Evolutionary conservation across 2,329 filamentous ascomycete genomes (phyloP), one percentile per base, ranked within the genome.

Genomic region (Penicillium sp.): DNA sequence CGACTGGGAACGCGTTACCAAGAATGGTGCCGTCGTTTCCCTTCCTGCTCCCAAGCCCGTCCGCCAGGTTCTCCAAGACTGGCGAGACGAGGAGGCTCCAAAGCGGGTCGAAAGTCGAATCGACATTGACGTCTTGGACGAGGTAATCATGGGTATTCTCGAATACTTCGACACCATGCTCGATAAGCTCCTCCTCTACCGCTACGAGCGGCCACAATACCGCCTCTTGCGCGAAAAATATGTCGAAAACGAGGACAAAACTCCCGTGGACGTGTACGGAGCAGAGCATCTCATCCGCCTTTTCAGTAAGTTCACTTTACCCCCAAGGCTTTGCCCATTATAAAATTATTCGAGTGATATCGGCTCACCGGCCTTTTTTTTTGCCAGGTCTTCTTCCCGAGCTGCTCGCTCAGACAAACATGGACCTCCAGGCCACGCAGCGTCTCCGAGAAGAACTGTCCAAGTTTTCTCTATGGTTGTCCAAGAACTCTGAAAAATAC

Each of bases 1-100:
- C 66, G 93, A 98, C 68, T 98, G 93, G 93, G 93, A 98, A 69
- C 95, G 96, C 61, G 84, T 98, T 52, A 98, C 93, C 48, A 97
- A 96, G 73, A 93, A 94, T 65, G 82, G 89, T 58, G 88, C 91
- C 64, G 82, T 97, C 4, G 88, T 96, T 29, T 84, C 88, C 1
- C 76, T 98, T 12, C 93, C 93, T 0, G 84, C 89, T 40, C 76
- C 78, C 27, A 81, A 85, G 44, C 83, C 91, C 1, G 88, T 93
- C 50, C 82, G 80, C 54, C 74, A 81, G 55, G 88, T 98, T 52
- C 74, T 98, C 12, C 79, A 89, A 42, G 86, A 91, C 55, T 98
- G 96, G 67, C 76, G 85, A 47, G 77, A 78, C 1, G 81, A 83
- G 61, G 86, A 89, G 72, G 80, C 76, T 52, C 78, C 78, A 28